Evolutionary conservation across 2,329 filamentous ascomycete genomes (phyloP).

Genomic region (Alternaria angustiovoidea): DNA sequence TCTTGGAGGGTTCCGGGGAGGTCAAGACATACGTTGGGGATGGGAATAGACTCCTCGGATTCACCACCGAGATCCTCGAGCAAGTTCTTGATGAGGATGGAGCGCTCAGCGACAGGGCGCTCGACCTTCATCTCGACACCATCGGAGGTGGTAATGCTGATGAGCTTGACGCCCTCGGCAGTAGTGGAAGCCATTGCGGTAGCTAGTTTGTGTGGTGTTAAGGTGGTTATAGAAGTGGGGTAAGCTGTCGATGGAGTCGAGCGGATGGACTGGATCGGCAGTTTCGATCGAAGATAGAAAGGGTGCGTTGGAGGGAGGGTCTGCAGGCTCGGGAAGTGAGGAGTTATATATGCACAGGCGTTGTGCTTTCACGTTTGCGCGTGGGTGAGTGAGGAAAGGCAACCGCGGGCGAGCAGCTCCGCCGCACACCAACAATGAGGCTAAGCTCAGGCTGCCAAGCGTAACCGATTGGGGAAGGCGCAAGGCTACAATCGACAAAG

Average conservation of each 20-base stretch:
- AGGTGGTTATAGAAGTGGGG: conserved; percentile 25
- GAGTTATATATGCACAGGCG: conserved; percentile 23
- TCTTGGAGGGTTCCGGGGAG: neutral
- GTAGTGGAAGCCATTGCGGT: conserved; percentile 35
- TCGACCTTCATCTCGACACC: conserved; percentile 60
- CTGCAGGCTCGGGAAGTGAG: conserved; percentile 5
- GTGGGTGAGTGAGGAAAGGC: conserved; percentile 23
- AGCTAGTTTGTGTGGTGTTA: conserved; percentile 10
- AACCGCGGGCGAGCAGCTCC: conserved; percentile 18
- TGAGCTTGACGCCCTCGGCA: conserved; percentile 29
- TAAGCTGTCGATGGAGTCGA: conserved; percentile 21
- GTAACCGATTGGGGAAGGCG: conserved; percentile 19
- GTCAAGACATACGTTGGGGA: conserved; percentile 69
- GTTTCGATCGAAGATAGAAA: conserved; percentile 5
- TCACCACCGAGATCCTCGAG: conserved; percentile 84
- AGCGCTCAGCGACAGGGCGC: conserved; percentile 85
- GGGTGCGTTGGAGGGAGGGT: conserved; percentile 11
- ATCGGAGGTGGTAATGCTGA: conserved; percentile 58
- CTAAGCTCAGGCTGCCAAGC: conserved; percentile 29
- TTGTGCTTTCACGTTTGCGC: conserved; percentile 17
- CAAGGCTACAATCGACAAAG: conserved; percentile 34
- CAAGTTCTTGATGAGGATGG: conserved; percentile 97
- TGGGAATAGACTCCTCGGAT: conserved; percentile 76
- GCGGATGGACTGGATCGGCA: neutral
- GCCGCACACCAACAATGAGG: conserved; percentile 17